Base-by-base conservation (phyloP, 805 yeast species). In the Ogataea paraovalis region DNA sequence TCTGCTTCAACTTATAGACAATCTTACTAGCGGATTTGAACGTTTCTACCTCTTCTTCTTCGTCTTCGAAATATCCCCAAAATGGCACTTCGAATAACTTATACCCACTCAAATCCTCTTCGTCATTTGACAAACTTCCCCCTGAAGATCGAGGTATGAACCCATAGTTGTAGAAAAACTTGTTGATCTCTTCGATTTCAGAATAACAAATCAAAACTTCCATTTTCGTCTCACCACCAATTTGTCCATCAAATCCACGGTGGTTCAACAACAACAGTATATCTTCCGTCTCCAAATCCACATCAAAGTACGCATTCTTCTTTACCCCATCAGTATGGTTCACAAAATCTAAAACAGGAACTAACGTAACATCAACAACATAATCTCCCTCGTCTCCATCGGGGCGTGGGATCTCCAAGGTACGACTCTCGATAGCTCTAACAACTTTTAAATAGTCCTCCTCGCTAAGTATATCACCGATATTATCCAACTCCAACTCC, bases 281-380 rank as follows among this genome's bases (percentile, higher is more conserved):
- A 43, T 79, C 83, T 4, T 66, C 57, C 4, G 65, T 71, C 0
- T 41, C 28, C 7, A 71, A 62, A 60, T 80, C 85, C n/a, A 79
- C 69, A 56, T 82, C 92, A 63, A 83, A 85, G 53, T 68, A 73
- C 0, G 85, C 78, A 61, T 81, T 82, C 41, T 68, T 66, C 12
- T 9, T 10, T 2, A 14, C 7, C 27, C 23, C 33, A 30, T 33
- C 37, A 2, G 42, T 41, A 59, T 85, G 92, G 59, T 85, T 85
- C 5, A 76, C 85, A 70, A 78, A 85, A 61, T 85, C 92, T 27
- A 85, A 55, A 1, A 82, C 50, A 1, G 92, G 90, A 0, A 84
- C 87, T 46, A 85, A 60, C 0, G 87, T 75, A 0, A 81, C 71
- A 43, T 77, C 74, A 4, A 76, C 76, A 4, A 61, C 55, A 51